Conservation (phyloP, 805 yeast species). For the Torulaspora microellipsoides region DNA sequence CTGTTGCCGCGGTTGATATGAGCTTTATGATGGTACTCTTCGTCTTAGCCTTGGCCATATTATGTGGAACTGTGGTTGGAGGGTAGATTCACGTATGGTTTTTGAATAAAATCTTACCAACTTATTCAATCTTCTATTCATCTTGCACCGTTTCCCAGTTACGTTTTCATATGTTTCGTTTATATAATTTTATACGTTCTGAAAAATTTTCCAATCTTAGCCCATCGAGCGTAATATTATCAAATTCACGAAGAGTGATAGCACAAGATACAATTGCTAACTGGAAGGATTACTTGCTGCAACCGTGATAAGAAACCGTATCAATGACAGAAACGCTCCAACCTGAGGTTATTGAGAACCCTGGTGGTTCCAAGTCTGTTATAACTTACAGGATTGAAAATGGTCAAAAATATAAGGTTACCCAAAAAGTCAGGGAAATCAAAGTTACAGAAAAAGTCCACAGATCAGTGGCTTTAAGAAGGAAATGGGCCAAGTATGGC, state of each 20-base stretch:
- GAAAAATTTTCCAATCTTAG: constrained; percentile 10
- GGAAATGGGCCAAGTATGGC: constrained; percentile 86
- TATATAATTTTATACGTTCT: constrained; percentile 3
- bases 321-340: constrained; percentile 59
- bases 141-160: no score
- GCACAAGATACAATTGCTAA: no score
- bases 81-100: no score
- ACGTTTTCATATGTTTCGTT: not conserved
- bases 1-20: constrained; percentile 86
- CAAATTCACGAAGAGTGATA: not conserved
- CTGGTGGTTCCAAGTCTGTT: constrained; percentile 88
- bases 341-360: constrained; percentile 69
- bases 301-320: not conserved
- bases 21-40: constrained; percentile 80
- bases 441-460: constrained; percentile 77
- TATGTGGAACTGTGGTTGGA: not conserved
- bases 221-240: constrained; percentile 3
- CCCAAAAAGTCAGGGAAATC: constrained; percentile 77
- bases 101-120: no score
- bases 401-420: constrained; percentile 81
- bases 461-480: constrained; percentile 81
- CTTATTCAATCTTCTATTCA: no score
- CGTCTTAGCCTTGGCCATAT: constrained; percentile 54
- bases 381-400: constrained; percentile 70
- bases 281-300: not conserved